Evolutionary conservation across 495 filamentous ascomycete genomes (phyloP), one percentile per base, ranked within the genome.

Genomic region (Trichoderma reesei): DNA sequence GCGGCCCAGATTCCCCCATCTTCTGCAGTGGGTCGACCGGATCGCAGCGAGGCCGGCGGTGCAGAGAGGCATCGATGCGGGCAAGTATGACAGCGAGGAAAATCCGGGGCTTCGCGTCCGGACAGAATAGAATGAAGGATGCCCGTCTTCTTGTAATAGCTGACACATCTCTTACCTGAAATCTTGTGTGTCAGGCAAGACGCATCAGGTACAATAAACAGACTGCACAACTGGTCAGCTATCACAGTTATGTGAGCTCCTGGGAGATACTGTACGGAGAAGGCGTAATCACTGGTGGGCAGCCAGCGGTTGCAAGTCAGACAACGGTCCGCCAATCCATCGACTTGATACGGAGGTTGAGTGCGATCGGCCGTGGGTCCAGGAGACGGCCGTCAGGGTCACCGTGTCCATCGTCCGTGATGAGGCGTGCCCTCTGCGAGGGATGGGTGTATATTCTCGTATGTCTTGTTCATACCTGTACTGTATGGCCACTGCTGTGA

Each of bases 301-400:
- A n/a, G 46, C 46, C 46, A 26, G 46, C 46, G 46, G 18, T 31
- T 54, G 1, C 2, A 34, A 13, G 51, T 56, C 51, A 56, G 51
- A 56, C 51, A 26, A 56, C 51, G 51, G 51, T 33, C 51, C 11
- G 51, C 34, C 26, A 33, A 18, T 31, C 18, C 7, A 18, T 54
- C 20, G 46, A 54, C 46, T 14, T 20, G 46, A 54, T 54, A 54
- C 5, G n/a, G 46, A 31, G 46, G 3, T 54, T 26, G 20, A 56
- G 9, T 11, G 51, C 20, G 51, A 56, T 56, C 51, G 9, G 26
- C 51, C 51, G 51, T 56, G 51, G 51, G 51, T 56, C 51, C 51
- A 56, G 51, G 51, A 14, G 51, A 9, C 7, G 33, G 26, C 34
- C 5, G 20, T 8, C 51, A 56, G 51, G 51, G 51, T 14, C 51